These are phyloP conservation scores for Aspergillus latus DNA, from an alignment of 2,329 filamentous ascomycete genomes.

Conservation along the genomic window DNA sequence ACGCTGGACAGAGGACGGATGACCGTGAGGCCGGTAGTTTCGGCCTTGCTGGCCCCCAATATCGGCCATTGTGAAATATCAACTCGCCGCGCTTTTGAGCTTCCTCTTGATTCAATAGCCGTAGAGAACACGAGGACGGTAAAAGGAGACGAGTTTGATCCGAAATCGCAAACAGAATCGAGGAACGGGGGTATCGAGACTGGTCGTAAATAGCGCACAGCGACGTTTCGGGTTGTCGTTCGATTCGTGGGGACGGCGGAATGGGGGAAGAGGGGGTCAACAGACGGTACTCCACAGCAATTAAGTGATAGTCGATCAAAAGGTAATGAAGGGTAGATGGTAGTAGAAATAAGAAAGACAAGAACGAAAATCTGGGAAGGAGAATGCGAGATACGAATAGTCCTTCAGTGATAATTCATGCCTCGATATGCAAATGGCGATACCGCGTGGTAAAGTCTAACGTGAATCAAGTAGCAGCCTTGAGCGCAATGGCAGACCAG, in stretches of 20 bases:
- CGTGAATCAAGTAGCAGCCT: constrained; percentile 40
- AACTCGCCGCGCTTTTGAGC: constrained; percentile 9
- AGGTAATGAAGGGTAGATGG: constrained; percentile 12
- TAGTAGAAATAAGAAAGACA: constrained; percentile 17
- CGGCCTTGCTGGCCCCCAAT: constrained; percentile 63
- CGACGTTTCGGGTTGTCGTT: constrained; percentile 35
- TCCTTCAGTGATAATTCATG: constrained; percentile 30
- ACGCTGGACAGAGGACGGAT: constrained; percentile 64
- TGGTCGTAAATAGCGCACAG: constrained; percentile 36
- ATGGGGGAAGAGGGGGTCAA: constrained; percentile 21
- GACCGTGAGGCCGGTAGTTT: constrained; percentile 58
- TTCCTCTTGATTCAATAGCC: constrained; percentile 8
- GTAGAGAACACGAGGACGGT: constrained; percentile 10
- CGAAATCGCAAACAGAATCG: constrained; percentile 10
- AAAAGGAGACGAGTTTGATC: constrained; percentile 9
- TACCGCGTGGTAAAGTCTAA: constrained; percentile 22
- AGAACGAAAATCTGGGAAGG: constrained; percentile 18
- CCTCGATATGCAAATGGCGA: constrained; percentile 25
- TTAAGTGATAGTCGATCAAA: constrained; percentile 21
- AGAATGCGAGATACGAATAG: constrained; percentile 21
- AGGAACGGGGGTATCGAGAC: constrained; percentile 25
- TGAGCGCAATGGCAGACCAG: constrained; percentile 42
- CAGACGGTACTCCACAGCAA: constrained; percentile 23
- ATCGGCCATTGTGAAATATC: constrained; percentile 56
- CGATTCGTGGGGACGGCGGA: constrained; percentile 32